Conservation (phyloP, 2,329 filamentous ascomycete species). For the Calonectria pauciramosa region DNA sequence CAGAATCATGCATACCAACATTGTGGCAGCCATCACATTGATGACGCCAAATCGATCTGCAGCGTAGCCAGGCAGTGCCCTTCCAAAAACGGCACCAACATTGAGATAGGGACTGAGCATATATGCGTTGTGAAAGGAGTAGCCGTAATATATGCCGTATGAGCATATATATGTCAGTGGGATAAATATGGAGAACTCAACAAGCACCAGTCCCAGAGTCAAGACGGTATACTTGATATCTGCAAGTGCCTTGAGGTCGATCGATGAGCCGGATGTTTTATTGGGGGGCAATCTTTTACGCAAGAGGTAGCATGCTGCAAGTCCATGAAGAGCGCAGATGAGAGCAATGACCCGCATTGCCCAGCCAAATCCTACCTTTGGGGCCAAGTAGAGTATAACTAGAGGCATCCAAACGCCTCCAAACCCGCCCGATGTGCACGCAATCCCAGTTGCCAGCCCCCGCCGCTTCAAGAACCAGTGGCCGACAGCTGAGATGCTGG, state of each 20-base stretch:
- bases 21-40: conserved; percentile 23
- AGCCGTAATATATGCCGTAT: not conserved
- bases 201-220: conserved; percentile 61
- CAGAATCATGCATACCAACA: not conserved
- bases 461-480: conserved; percentile 77
- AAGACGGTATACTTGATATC: conserved; percentile 65
- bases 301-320: conserved; percentile 48
- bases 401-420: conserved; percentile 68
- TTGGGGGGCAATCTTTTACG: conserved; percentile 63
- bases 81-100: conserved; percentile 13
- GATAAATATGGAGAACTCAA: conserved; percentile 53
- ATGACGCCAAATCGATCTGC: conserved; percentile 23
- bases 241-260: conserved; percentile 66
- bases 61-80: conserved; percentile 14
- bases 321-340: conserved; percentile 35
- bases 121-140: conserved; percentile 1
- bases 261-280: conserved; percentile 56
- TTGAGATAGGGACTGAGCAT: conserved; percentile 22
- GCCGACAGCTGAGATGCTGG: conserved; percentile 75
- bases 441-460: conserved; percentile 77
- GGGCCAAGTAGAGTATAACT: conserved; percentile 44
- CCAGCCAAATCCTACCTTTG: conserved; percentile 48
- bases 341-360: conserved; percentile 48
- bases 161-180: conserved; percentile 21
- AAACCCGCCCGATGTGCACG: conserved; percentile 73